Percentiles rank a stretch among this genome's conserved stretches.
Conservation (phyloP, 139 green algal species). For the Edaphochlamys debaryana region DNA sequence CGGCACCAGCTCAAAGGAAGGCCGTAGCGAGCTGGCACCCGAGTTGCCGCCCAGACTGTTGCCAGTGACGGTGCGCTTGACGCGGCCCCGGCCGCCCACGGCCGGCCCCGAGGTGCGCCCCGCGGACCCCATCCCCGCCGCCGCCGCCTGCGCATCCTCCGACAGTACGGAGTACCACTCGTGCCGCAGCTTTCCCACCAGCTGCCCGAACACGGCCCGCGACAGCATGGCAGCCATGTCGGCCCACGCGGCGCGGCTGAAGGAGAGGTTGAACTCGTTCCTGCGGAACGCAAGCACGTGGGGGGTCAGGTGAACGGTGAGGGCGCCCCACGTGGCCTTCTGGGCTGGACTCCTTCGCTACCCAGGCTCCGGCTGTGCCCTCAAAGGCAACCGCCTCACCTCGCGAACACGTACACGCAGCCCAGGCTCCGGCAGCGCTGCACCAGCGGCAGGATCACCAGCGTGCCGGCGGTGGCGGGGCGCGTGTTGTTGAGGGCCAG, state of each 20-base stretch:
- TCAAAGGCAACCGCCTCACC: too few relatives aligned
- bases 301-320: too few relatives aligned
- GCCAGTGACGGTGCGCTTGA: slow-evolving; percentile 12
- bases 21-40: slow-evolving; percentile 16
- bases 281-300: background rate
- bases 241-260: slow-evolving; percentile 40
- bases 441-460: slow-evolving; percentile 58
- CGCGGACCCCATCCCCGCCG: background rate
- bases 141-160: background rate
- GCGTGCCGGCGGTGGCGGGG: slow-evolving; percentile 46
- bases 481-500: slow-evolving; percentile 44
- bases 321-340: too few relatives aligned
- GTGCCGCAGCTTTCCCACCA: slow-evolving; percentile 32
- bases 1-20: slow-evolving; percentile 21
- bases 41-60: background rate
- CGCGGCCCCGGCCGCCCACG: background rate
- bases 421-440: slow-evolving; percentile 52
- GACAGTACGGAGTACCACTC: slow-evolving; percentile 43
- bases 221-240: slow-evolving; percentile 49
- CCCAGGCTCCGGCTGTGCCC: too few relatives aligned
- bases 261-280: slow-evolving; percentile 48
- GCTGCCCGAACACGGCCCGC: slow-evolving; percentile 28
- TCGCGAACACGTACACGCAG: slow-evolving; percentile 56
- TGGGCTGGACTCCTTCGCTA: too few relatives aligned
- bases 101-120: background rate